Base-by-base conservation (phyloP, 1,284 basidiomycete genomes). In the Blastosporella zonata region DNA sequence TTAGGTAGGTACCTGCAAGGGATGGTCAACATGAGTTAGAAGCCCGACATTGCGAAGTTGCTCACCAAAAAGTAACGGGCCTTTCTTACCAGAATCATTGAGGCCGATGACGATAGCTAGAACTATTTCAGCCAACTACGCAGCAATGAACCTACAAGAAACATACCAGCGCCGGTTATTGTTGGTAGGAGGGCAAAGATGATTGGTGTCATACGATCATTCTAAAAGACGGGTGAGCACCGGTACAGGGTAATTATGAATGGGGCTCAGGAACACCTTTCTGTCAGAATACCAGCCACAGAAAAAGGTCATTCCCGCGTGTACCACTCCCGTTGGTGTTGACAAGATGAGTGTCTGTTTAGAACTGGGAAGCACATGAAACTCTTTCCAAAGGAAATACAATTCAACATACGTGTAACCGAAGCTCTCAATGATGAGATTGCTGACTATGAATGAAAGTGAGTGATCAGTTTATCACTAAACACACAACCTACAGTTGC, bases 211-310 rank as follows among this genome's bases (percentile, higher is more conserved):
- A 84, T 85, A 3, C 84, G 71, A 55, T 82, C 79, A 38, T 69
- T 70, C 81, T 84, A 33, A 2, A 13, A 3, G 13, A 13, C 7
- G 29, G 29, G 3, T 7, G 29, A 13, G 7, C 29, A 31, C 7
- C 29, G 13, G 12, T 3, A 3, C 8, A 13, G 12, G 3, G 6
- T 9, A 6, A 29, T 18, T 12, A 23, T 21, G 27, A 40, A 3
- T 2, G 21, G 27, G 15, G 6, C 5, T 39, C 28, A 17, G 9
- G 2, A 6, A 21, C 28, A 77, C 80, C 73, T 75, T 81, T 59
- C 70, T 78, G 57, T 85, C 84, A 0, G 82, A 81, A 57, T 79
- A 81, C 75, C 78, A 84, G 4, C 82, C 82, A 53, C 79, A 80
- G 6, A 74, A 59, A 6, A 84, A 55, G 0, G 78, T 75, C 46